Conservation (phyloP, 2,329 filamentous ascomycete species). For the Aspergillus uvarum region DNA sequence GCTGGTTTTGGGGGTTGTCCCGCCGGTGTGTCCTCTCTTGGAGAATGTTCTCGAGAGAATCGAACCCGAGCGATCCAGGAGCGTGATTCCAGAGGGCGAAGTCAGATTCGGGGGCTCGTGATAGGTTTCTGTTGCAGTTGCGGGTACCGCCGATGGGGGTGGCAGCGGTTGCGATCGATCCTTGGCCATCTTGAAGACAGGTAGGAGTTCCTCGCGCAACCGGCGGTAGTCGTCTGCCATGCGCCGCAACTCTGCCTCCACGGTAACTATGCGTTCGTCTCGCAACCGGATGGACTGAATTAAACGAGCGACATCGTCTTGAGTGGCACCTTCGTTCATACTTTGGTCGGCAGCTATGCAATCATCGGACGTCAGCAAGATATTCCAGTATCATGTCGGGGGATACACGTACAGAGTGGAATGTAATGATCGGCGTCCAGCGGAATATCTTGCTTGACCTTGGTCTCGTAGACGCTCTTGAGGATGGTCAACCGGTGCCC, state of each 20-base stretch:
- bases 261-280: slow-evolving; percentile 81
- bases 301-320: slow-evolving; percentile 88
- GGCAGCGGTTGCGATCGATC: slow-evolving; percentile 88
- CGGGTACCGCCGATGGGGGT: slow-evolving; percentile 41
- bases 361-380: slow-evolving; percentile 27
- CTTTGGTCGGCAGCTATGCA: slow-evolving; percentile 79
- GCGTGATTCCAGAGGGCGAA: slow-evolving; percentile 30
- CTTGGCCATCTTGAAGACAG: slow-evolving; percentile 85
- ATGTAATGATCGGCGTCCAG: slow-evolving; percentile 93
- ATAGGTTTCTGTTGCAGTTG: slow-evolving; percentile 23
- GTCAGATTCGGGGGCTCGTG: slow-evolving; percentile 43
- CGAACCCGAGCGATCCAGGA: slow-evolving; percentile 46
- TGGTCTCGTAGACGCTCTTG: slow-evolving; percentile 94
- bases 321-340: slow-evolving; percentile 81
- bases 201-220: slow-evolving; percentile 85
- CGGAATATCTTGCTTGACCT: slow-evolving; percentile 87
- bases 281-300: slow-evolving; percentile 86
- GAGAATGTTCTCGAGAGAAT: slow-evolving; percentile 71
- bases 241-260: slow-evolving; percentile 79
- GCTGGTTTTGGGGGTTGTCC: slow-evolving; percentile 69
- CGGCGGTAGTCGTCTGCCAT: slow-evolving; percentile 86
- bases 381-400: background rate
- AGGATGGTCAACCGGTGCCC: slow-evolving; percentile 93
- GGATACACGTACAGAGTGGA: slow-evolving; percentile 70
- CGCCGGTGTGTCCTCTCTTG: slow-evolving; percentile 68